Base-by-base conservation (phyloP, 805 yeast species). In the Sporopachydermia lactativora region DNA sequence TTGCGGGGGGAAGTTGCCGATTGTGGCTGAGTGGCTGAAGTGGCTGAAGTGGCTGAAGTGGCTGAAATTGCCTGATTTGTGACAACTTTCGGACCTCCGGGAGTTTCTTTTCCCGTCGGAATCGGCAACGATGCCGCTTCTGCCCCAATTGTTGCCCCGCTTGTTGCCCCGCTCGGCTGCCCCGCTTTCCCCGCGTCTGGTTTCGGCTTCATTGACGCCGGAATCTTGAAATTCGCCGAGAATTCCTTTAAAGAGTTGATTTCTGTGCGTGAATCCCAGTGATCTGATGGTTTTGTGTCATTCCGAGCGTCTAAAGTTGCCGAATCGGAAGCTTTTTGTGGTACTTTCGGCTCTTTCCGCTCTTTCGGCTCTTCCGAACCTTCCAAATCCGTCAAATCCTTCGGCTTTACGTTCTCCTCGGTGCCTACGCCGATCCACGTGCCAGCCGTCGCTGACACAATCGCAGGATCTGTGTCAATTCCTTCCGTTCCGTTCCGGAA, bases 191-290 rank as follows among this genome's bases (percentile, higher is more conserved):
- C n/a, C n/a, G n/a, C n/a, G n/a, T n/a, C n/a, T n/a, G n/a, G n/a
- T 62, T 28, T 72, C 13, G 8, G 8, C n/a, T 24, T 24, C 13
- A 24, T 24, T 24, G 31, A 24, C n/a, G 31, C 73, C 2, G 80
- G 81, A 19, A 86, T 73, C 58, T 83, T 83, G 59, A 84, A 82
- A 49, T 73, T 81, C 39, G 82, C 84, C 34, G 94, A 74, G 54
- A 88, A 86, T 52, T 81, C 83, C 46, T 73, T 75, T 42, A 84
- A 64, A 6, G 82, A 73, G 46, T 77, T 77, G 46, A 81, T 70
- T 54, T 79, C 85, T 46, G 73, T 71, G 53, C 75, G 74, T 1
- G 73, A 70, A 48, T 62, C 69, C 42, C 41, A 18, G 42, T 46
- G 15, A 17, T n/a, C n/a, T n/a, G n/a, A n/a, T n/a, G n/a, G n/a